These are phyloP conservation scores for Aspergillus fructus DNA, from an alignment of 2,329 filamentous ascomycete genomes.

Conservation along the genomic window DNA sequence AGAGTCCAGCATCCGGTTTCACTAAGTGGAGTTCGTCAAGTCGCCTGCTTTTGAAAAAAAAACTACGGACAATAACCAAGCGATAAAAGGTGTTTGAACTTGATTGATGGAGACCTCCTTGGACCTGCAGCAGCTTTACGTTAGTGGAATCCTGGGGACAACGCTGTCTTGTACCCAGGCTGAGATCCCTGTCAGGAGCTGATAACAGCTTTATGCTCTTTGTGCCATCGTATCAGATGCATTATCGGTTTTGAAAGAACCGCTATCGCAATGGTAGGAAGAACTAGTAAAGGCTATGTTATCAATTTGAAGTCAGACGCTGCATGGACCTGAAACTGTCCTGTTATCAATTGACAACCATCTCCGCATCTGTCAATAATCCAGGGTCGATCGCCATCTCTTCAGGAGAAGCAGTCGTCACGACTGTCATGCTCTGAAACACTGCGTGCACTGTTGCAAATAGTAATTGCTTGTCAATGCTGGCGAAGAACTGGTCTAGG, in stretches of 20 bases:
- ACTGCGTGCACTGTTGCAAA: neutral
- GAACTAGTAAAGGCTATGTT: neutral
- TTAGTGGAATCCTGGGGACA: constrained; percentile 12
- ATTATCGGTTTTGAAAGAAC: neutral
- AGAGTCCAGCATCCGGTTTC: neutral
- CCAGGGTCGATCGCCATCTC: neutral
- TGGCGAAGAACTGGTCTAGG: neutral
- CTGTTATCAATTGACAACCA: neutral
- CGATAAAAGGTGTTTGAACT: constrained; percentile 6
- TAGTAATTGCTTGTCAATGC: neutral
- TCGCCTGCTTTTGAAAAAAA: neutral
- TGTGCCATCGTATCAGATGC: neutral
- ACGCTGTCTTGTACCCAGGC: constrained; percentile 13
- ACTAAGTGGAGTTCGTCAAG: constrained; percentile 5
- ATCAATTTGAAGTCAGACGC: neutral
- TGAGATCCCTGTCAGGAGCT: constrained; percentile 2
- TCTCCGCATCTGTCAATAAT: neutral
- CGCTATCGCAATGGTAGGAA: neutral
- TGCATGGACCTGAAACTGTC: neutral
- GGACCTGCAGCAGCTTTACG: constrained; percentile 24
- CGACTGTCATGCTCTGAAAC: constrained; percentile 8
- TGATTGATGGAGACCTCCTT: constrained; percentile 16
- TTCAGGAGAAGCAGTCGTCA: constrained; percentile 6
- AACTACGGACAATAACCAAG: neutral
- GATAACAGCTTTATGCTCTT: neutral